Percentiles rank a stretch among this genome's conserved stretches.
Evolutionary conservation across 1,139 yeast species (phyloP).

Genomic region (Scheffersomyces titani): DNA sequence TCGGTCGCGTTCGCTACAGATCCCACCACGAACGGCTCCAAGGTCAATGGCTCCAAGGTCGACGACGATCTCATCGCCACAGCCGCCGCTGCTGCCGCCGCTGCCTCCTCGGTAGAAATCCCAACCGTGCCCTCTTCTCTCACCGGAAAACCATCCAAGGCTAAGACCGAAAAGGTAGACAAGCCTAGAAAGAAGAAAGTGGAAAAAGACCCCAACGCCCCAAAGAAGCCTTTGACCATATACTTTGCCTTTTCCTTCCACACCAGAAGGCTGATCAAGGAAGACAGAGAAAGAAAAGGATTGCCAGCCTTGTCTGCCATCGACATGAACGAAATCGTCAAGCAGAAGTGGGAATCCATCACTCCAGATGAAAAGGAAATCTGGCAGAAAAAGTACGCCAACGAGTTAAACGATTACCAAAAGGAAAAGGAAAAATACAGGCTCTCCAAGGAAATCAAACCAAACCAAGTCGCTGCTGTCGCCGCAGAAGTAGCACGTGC

Average conservation of each 20-base stretch:
- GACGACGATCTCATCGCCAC: slow-evolving; percentile 8
- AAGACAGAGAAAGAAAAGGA: slow-evolving; percentile 61
- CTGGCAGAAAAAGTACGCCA: slow-evolving; percentile 75
- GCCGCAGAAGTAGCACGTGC: slow-evolving; percentile 8
- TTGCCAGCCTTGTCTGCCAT: slow-evolving; percentile 66
- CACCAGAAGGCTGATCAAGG: slow-evolving; percentile 62
- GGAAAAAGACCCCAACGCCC: slow-evolving; percentile 60
- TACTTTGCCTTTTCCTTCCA: slow-evolving; percentile 77
- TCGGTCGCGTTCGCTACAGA: slow-evolving; percentile 17
- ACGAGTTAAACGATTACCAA: slow-evolving; percentile 65
- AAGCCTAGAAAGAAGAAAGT: slow-evolving; percentile 52
- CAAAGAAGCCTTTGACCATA: slow-evolving; percentile 71
- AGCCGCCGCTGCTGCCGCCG: slow-evolving; percentile 16
- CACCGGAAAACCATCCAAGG: too few relatives aligned
- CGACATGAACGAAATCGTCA: slow-evolving; percentile 76
- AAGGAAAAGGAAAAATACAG: slow-evolving; percentile 64
- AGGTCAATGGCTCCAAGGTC: slow-evolving; percentile 8
- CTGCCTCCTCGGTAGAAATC: slow-evolving; percentile 7
- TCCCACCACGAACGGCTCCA: slow-evolving; percentile 10
- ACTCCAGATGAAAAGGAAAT: slow-evolving; percentile 65
- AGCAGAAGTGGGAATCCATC: slow-evolving; percentile 75
- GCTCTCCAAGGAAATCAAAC: slow-evolving; percentile 39
- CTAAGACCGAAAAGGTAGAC: slow-evolving; percentile 15
- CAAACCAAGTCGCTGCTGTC: slow-evolving; percentile 9
- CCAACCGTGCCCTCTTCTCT: slow-evolving; percentile 7